Evolutionary conservation across 345 rosid species (phyloP), one percentile per base, ranked within the genome.

Genomic region (Draba incana): DNA sequence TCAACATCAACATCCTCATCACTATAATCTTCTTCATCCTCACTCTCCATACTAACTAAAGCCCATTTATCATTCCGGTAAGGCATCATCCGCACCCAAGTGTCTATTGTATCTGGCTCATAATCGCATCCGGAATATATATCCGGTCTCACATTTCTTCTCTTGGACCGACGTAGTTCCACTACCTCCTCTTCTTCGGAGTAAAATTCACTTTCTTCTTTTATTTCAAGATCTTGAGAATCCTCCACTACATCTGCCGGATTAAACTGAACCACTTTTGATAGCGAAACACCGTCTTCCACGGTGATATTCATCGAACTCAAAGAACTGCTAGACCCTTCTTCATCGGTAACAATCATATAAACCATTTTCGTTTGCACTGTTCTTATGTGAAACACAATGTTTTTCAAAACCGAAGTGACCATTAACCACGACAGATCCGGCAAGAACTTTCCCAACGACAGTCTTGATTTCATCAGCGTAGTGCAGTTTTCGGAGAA

Each of bases 401-500:
- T 52, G 43, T 48, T 71, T 78, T 85, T 87, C 79, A 78, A 33
- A 51, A 79, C 72, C 10, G 97, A 89, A 25, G 89, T 66, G 48
- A 81, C 95, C 70, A 83, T 69, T 47, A 91, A 56, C 92, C 92
- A 94, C 0, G 96, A 66, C 25, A 91, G 66, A 64, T 94, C 98
- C 6, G 87, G 69, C 35, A 62, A 79, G 77, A 94, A 91, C 70
- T 76, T 89, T 48, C 95, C 97, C 30, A 79, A 38, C 6, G 86
- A 75, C 2, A 94, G 61, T 70, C 88, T 91, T 14, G 88, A 66
- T 62, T 79, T 84, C 63, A 66, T 82, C 41, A 83, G 51, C 3
- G 62, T 66, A 47, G 84, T 57, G 63, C 92, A 86, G 80, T 94
- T 88, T 73, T 84, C 88, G 0, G 97, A 77, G 62, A 57, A 83